Base-by-base conservation (phyloP, 148 eudicot species). In the Arctostaphylos glauca region DNA sequence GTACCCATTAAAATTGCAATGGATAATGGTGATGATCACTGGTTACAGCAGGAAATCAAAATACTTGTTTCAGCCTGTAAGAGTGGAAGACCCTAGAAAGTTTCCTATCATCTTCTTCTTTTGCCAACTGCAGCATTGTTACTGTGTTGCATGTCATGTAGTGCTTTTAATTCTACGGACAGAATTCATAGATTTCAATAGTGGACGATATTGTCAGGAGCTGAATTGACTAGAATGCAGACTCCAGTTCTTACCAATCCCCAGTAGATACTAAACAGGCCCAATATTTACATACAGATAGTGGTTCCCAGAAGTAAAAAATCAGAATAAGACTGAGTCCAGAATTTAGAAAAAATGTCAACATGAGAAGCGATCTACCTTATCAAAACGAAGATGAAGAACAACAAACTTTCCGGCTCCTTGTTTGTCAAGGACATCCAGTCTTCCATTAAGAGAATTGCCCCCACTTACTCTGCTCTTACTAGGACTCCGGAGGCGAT, bases 371-470 rank as follows among this genome's bases (percentile, higher is more conserved):
- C 44, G 74, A 55, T 77, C 90, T 89, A 96, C 98, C 87, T 96
- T 94, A 68, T 96, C 99, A 89, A 96, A 96, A 66, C 99, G 99
- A 84, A 96, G 99, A 88, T 96, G 99, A 81, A 96, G 82, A 79
- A 93, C 99, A 76, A 88, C 94, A 84, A 89, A 94, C 86, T 94
- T 96, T 83, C 93, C 95, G 78, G 84, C 77, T 84, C 92, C 89
- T 80, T 86, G 86, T 81, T 86, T 82, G 62, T 83, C 78, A 49
- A 73, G 74, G 70, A 60, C 41, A 74, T 79, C 87, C 16, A 48
- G 54, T 77, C 56, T 74, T 55, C 80, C 67, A 47, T 80, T 55
- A 5, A 78, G 83, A 82, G 68, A 12, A 47, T 53, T 77, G 46
- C 58, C 62, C 46, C 81, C 73, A 31, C 48, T 81, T 53, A 55